Percentiles rank a stretch among this genome's conserved stretches.
Conservation (phyloP, 768 basidiomycete genomes). For the Agrocybe pediades region DNA sequence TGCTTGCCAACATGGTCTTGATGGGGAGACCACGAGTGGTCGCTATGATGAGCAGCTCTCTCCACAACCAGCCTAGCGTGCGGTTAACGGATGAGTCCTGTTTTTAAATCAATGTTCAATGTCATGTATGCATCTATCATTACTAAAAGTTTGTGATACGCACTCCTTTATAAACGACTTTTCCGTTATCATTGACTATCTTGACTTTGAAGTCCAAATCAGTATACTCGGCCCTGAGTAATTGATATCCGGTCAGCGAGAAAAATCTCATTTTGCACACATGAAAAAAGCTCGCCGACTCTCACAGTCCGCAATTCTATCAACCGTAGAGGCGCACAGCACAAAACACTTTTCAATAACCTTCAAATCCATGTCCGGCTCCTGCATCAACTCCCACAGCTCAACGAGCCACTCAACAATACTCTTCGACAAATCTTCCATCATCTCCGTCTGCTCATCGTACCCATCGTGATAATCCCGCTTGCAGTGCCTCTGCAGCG, state of each 20-base stretch:
- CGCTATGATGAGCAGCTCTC: not conserved
- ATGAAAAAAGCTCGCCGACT: not conserved
- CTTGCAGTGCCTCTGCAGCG: not conserved
- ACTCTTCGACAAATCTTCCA: not conserved
- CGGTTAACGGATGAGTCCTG: not conserved
- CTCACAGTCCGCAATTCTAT: not conserved
- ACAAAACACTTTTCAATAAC: not conserved
- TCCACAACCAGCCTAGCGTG: not conserved
- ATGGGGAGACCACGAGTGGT: not conserved
- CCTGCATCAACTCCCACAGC: not conserved
- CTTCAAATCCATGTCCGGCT: not conserved
- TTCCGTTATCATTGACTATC: not conserved
- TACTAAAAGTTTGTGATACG: too few relatives aligned
- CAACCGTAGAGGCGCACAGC: not conserved
- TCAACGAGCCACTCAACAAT: not conserved
- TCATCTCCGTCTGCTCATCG: not conserved
- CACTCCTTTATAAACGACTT: not conserved
- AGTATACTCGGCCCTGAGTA: not conserved
- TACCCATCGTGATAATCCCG: not conserved
- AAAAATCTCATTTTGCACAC: too few relatives aligned
- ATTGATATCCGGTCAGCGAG: too few relatives aligned
- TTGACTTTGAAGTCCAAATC: not conserved
- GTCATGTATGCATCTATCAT: too few relatives aligned
- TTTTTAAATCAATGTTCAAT: too few relatives aligned
- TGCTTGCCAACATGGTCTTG: not conserved